Base-by-base conservation (phyloP, 495 filamentous ascomycete genomes). In the Aspergillus indologenus region DNA sequence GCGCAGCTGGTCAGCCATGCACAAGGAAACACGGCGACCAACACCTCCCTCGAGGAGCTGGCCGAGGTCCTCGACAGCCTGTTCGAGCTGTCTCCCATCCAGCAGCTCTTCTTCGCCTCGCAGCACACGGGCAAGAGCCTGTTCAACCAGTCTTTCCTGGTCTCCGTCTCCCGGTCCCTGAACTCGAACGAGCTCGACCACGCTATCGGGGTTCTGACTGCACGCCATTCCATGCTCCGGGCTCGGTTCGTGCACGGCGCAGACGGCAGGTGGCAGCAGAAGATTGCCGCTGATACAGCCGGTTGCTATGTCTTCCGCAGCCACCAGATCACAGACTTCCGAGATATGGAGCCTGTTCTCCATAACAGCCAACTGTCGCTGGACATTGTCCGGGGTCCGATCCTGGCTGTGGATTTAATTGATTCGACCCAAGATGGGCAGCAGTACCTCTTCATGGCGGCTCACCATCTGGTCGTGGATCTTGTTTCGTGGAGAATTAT, bases 181-280 rank as follows among this genome's bases (percentile, higher is more conserved):
- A 29, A 9, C 9, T 3, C 9, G 9, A 9, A 29, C 4, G 26
- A 29, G 9, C 26, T 29, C 26, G 26, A 3, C 26, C 4, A 9
- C 3, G 26, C 4, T 9, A 3, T 29, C 3, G 26, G 9, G 3
- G 9, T 29, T 40, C 34, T 87, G 8, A 77, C 85, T 15, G 66
- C 65, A 1, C 81, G 79, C n/a, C 86, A 89, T 59, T 75, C 81
- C 7, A 87, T 87, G 84, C 73, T 89, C 15, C 75, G 84, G 40
- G 79, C 79, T 5, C 79, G 86, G 15, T 89, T 83, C 62, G 66
- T 54, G 18, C 69, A 56, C n/a, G 24, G 34, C 2, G 22, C 44
- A 7, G 50, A 66, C 23, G 62, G 59, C 14, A 42, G 60, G 9
- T 75, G 72, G 72, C 61, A 54, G 42, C 71, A 75, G 48, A n/a